phyloP scores from a whole-genome alignment of 1,284 basidiomycete genomes.

The Ganoderma resinaceum region DNA sequence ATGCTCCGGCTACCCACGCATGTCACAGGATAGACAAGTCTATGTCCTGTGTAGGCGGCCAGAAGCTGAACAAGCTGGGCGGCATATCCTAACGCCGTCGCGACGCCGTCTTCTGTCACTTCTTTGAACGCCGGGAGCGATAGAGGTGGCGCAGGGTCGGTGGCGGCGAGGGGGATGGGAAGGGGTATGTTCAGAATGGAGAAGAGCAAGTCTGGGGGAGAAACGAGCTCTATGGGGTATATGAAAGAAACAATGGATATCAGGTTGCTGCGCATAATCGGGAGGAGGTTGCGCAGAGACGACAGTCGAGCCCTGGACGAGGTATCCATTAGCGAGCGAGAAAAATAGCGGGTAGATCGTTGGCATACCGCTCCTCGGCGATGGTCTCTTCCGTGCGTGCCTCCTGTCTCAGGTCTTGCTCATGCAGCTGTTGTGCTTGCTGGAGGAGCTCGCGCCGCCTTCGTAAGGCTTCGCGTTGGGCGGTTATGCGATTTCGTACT shows the following conservation, averaged over 20 bases:
- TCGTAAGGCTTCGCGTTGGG: constrained; percentile 50
- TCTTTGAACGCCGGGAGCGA: constrained; percentile 67
- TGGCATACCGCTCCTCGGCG: constrained; percentile 26
- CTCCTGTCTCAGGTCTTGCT: constrained; percentile 45
- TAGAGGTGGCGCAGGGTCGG: constrained; percentile 88
- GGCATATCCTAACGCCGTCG: constrained; percentile 88
- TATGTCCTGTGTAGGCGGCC: constrained; percentile 78
- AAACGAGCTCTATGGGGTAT: constrained; percentile 88
- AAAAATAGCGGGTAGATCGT: constrained; percentile 23
- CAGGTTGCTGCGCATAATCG: constrained; percentile 68
- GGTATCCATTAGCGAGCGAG: constrained; percentile 10
- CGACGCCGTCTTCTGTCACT: constrained; percentile 84
- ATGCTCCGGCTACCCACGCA: constrained; percentile 88
- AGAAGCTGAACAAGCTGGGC: constrained; percentile 86
- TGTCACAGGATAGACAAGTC: constrained; percentile 89
- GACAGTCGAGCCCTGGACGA: constrained; percentile 51
- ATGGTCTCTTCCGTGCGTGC: constrained; percentile 43
- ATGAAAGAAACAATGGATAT: constrained; percentile 81
- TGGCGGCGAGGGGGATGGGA: constrained; percentile 78
- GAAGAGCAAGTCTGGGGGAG: constrained; percentile 84
- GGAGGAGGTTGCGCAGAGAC: constrained; percentile 56
- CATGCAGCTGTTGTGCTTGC: constrained; percentile 51
- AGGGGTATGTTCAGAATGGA: constrained; percentile 85
- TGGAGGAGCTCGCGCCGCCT: constrained; percentile 57
- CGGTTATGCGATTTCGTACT: constrained; percentile 42